Base-by-base conservation (phyloP, 225 moss, liverwort and hornwort genomes). In the Marchantia polymorpha region DNA sequence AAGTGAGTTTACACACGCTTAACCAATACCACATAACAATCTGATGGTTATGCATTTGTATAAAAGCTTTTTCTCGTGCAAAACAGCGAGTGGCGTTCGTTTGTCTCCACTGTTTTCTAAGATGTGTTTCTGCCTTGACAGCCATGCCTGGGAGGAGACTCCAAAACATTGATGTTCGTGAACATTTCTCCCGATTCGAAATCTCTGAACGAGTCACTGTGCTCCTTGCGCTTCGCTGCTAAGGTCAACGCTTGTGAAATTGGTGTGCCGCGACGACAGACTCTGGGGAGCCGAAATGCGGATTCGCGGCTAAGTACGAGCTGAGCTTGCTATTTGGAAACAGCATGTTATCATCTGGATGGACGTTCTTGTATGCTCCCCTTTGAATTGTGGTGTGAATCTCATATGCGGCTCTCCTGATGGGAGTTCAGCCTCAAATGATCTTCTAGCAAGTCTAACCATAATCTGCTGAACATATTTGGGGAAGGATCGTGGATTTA, bases 101-200 rank as follows among this genome's bases (percentile, higher is more conserved):
- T 61, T 10, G 23, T 31, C 14, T 9, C 69, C 69, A 20, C 0
- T 19, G 8, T 7, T 16, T 54, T 3, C 75, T 75, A 59, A 75
- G 39, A 27, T 22, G 7, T 11, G 39, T 31, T 56, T 17, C 47
- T 27, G 7, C 20, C 27, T 20, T 64, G 75, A 79, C 97, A 97
- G 94, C 97, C 97, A 77, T 97, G 97, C 78, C 88, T 97, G 51
- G 94, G 97, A 84, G 97, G 97, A 89, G 97, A 97, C 84, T 93
- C 97, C 6, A 97, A 97, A 89, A 97, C 97, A 49, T 83, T 97
- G 64, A 97, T 97, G 97, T 97, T 97, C 71, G 97, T 97, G 77
- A 97, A 97, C 89, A 97, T 97, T 69, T 97, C 97, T 22, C 97
- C 97, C 1, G 97, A 97, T 64, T 69, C 82, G 1, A 97, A 92